Evolutionary conservation across 1,139 yeast genomes (phyloP), one percentile per base, ranked within the genome.

Genomic region (Meyerozyma athensensis): DNA sequence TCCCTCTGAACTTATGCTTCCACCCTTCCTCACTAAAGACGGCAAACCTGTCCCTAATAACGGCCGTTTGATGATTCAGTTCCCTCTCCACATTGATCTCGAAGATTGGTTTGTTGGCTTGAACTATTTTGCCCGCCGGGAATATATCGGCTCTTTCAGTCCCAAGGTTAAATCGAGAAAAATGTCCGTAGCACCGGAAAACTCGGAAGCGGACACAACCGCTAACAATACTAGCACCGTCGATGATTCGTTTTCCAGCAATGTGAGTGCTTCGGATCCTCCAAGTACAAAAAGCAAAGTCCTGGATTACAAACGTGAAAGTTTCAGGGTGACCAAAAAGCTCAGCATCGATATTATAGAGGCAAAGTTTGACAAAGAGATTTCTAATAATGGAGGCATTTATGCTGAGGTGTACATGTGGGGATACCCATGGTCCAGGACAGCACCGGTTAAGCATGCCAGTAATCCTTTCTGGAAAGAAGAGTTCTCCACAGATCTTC

Each of bases 61-160:
- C 42, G 67, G 74, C 40, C 50, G 76, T 30, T 62, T 81, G 2
- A 59, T 80, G 23, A 65, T 84, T 36, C 79, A 78, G 47, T 86
- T 86, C 47, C 82, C 85, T 1, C 63, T 80, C 30, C 79, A 78
- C 46, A 77, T 79, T 24, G 95, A 86, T 56, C 68, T 82, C 38
- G 94, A 83, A 48, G 94, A 85, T 55, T 87, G 96, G 96, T 72
- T 78, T 47, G 85, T 86, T 6, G 82, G 90, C 0, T 60, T 87
- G 40, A 75, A 74, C 42, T 76, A 86, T 17, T 80, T 84, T 52
- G 74, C 95, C 3, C 74, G 73, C 45, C 63, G 82, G 31, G 87
- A 82, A 45, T 75, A 70, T 42, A 69, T 70, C 41, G 75, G 75
- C 1, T 52, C 62, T 3, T 63, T 46, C 42, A 53, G 58, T 34